Base-by-base conservation (phyloP, 805 yeast genomes). In the Lachancea sp. region DNA sequence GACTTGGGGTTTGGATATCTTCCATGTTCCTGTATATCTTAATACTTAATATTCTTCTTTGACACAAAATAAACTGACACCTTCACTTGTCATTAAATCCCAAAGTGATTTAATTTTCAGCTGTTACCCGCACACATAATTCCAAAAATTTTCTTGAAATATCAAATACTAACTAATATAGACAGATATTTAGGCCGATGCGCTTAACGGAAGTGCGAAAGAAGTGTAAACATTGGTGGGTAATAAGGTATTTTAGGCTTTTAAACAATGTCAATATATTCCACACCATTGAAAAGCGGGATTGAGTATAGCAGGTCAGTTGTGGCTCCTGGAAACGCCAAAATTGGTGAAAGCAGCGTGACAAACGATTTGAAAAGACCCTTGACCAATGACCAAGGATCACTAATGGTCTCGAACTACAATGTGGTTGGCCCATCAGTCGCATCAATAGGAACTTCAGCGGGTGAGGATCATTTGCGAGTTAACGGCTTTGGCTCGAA, bases 211-310 rank as follows among this genome's bases (percentile, higher is more conserved):
- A 19, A 3, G 26, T 12, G 3, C 5, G 19, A 32, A 3, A 11
- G 15, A 9, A n/a, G 12, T n/a, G 26, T 21, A 20, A 32, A 32
- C 35, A 32, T 21, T 8, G 35, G 35, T n/a, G 9, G 21, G 33
- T 16, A 5, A 17, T 18, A 11, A 15, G 17, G 21, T 35, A 15
- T 21, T 16, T 33, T 15, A 28, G 29, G 29, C 33, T 23, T 28
- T 25, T 8, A 15, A 29, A 35, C 24, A 33, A 38, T 45, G 45
- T 43, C 42, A 4, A 60, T 60, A 61, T 60, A 50, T 47, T 60
- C 64, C 15, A 60, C 64, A 17, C 64, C 64, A 13, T 47, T 60
- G 48, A 58, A 52, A 43, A 58, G 51, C 36, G 53, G 59, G 34
- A 48, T 53, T 36, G 56, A 54, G 43, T 58, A 58, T 48, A 50